Evolutionary conservation across 345 rosid species (phyloP).

Genomic region (Eutrema yunnanense): DNA sequence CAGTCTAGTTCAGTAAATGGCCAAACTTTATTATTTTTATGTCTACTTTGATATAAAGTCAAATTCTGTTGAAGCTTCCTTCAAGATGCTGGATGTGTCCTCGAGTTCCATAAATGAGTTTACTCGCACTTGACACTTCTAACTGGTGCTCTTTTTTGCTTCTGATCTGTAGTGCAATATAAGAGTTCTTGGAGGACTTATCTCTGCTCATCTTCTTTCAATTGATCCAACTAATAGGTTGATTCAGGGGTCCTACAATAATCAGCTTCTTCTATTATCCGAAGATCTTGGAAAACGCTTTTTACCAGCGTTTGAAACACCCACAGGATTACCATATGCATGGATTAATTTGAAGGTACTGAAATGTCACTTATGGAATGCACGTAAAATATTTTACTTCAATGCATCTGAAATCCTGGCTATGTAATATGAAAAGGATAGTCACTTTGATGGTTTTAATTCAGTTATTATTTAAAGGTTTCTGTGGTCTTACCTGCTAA

Average conservation of each 20-base stretch:
- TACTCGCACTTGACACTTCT: conserved; percentile 18
- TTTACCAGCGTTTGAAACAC: conserved; percentile 79
- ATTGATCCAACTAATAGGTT: conserved; percentile 70
- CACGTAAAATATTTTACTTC: not conserved
- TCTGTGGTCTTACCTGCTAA: not conserved
- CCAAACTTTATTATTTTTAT: not conserved
- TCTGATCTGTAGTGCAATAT: conserved; percentile 81
- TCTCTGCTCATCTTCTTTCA: conserved; percentile 99
- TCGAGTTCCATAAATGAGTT: not conserved
- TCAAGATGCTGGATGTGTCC: not conserved
- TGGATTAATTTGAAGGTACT: conserved; percentile 95
- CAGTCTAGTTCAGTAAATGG: not conserved
- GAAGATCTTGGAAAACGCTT: conserved; percentile 88
- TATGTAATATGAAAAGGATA: not conserved
- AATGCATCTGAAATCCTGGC: not conserved
- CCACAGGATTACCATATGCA: conserved; percentile 89
- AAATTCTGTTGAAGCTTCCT: not conserved
- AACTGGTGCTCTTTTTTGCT: conserved; percentile 24
- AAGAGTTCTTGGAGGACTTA: conserved; percentile 98
- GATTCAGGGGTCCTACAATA: conserved; percentile 65
- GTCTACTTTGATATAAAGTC: not conserved
- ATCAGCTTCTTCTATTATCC: conserved; percentile 72
- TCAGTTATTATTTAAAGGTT: not conserved
- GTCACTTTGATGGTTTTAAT: not conserved
- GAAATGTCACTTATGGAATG: not conserved